A percentile compares a stretch with the other conserved stretches of the same genome.
These are phyloP conservation scores for Pseudoperonospora humuli DNA, from an alignment of 352 stramenopile genomes.

Conservation along the genomic window DNA sequence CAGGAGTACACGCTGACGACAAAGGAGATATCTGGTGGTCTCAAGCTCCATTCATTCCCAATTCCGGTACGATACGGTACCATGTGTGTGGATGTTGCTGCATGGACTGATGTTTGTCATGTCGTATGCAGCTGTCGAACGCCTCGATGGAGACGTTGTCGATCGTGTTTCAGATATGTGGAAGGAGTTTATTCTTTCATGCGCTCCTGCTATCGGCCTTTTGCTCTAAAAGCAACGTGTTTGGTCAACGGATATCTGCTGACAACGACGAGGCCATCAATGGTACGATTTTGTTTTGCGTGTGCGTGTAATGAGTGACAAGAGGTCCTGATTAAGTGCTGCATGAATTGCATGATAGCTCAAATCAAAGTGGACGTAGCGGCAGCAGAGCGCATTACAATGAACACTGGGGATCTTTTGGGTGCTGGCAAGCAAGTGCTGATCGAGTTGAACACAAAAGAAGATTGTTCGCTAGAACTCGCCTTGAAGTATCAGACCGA, in stretches of 20 bases:
- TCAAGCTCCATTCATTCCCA: conserved; percentile 73
- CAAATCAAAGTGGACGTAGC: conserved; percentile 78
- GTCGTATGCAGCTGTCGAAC: conserved; percentile 35
- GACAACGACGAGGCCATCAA: conserved; percentile 61
- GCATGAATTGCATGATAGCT: conserved; percentile 20
- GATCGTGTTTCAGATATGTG: conserved; percentile 72
- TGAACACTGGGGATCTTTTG: conserved; percentile 62
- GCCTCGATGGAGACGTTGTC: conserved; percentile 51
- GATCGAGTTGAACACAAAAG: conserved; percentile 57
- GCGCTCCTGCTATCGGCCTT: conserved; percentile 72
- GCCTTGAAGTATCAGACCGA: conserved; percentile 49
- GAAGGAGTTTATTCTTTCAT: conserved; percentile 83
- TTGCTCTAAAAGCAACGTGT: conserved; percentile 56
- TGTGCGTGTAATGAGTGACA: not conserved
- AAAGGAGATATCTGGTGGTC: conserved; percentile 78
- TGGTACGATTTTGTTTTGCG: conserved; percentile 24
- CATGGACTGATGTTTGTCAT: conserved; percentile 7
- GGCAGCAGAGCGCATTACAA: conserved; percentile 64
- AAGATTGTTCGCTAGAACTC: conserved; percentile 60
- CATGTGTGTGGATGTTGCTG: not conserved
- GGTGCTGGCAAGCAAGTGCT: conserved; percentile 49
- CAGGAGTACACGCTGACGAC: conserved; percentile 78
- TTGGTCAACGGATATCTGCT: conserved; percentile 50
- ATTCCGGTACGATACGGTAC: conserved; percentile 44
- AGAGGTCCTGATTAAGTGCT: not conserved